A percentile compares a stretch with the other conserved stretches of the same genome.
These are phyloP conservation scores for Fraxinus cuspidata DNA, from an alignment of 257 asterid species.

Conservation along the genomic window DNA sequence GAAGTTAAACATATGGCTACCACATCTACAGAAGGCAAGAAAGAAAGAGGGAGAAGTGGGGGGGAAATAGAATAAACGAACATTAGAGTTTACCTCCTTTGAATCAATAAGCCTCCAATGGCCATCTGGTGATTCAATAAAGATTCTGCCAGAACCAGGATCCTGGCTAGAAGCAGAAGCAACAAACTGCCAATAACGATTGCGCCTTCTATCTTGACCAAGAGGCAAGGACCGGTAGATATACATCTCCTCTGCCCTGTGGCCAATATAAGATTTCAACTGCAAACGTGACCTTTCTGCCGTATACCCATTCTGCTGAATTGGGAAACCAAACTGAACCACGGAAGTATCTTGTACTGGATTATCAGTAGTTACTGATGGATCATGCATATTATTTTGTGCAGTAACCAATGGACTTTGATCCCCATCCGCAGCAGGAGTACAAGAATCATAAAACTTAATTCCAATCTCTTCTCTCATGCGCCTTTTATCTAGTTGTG, in stretches of 20 bases:
- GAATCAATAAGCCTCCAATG: slow-evolving; percentile 82
- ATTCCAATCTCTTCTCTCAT: slow-evolving; percentile 70
- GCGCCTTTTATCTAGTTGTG: slow-evolving; percentile 89
- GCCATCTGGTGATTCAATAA: slow-evolving; percentile 75
- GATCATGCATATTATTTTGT: slow-evolving; percentile 51
- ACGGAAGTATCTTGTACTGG: slow-evolving; percentile 39
- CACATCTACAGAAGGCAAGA: background rate
- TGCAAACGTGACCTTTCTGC: slow-evolving; percentile 91
- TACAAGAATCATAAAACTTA: slow-evolving; percentile 60
- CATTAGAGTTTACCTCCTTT: slow-evolving; percentile 59
- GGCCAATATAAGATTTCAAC: slow-evolving; percentile 88
- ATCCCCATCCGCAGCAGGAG: slow-evolving; percentile 61
- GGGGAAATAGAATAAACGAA: background rate
- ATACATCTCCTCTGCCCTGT: slow-evolving; percentile 85
- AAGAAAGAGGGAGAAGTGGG: background rate
- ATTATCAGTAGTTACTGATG: slow-evolving; percentile 41
- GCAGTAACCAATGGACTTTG: slow-evolving; percentile 54
- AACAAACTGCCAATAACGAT: slow-evolving; percentile 92
- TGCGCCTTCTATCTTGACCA: slow-evolving; percentile 96
- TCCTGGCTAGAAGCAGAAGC: slow-evolving; percentile 85
- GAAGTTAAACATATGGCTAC: background rate
- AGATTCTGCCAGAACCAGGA: slow-evolving; percentile 95
- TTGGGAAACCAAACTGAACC: slow-evolving; percentile 46
- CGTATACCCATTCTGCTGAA: slow-evolving; percentile 71
- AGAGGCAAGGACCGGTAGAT: slow-evolving; percentile 92